These are phyloP conservation scores for Scheffersomyces lignicola DNA, from an alignment of 1,139 yeast genomes.

Conservation along the genomic window DNA sequence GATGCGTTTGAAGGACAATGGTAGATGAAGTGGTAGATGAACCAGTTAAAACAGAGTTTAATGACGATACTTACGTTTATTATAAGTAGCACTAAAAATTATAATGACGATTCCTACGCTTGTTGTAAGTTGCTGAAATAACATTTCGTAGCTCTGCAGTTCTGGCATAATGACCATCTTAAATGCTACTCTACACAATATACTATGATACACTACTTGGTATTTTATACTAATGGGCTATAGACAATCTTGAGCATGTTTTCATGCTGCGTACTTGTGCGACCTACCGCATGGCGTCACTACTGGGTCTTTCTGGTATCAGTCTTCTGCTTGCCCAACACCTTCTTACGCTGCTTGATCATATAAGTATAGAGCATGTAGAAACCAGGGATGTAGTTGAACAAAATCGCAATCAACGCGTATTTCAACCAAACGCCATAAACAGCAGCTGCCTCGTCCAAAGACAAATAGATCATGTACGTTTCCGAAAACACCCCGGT, in stretches of 20 bases:
- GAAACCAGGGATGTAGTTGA: slow-evolving; percentile 81
- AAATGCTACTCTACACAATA: too few relatives aligned
- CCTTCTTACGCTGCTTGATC: slow-evolving; percentile 82
- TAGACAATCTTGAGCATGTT: too few relatives aligned
- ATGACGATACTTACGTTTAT: too few relatives aligned
- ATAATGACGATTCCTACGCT: too few relatives aligned
- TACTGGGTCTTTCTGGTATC: slow-evolving; percentile 18
- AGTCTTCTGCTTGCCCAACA: slow-evolving; percentile 39
- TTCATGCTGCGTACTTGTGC: too few relatives aligned
- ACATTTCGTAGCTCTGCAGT: too few relatives aligned
- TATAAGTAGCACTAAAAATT: too few relatives aligned
- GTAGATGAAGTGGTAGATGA: slow-evolving; percentile 2
- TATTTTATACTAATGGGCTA: too few relatives aligned
- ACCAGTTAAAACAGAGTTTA: neutral
- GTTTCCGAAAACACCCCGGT: slow-evolving; percentile 88
- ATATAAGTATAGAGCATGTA: slow-evolving; percentile 83
- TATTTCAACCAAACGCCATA: slow-evolving; percentile 56
- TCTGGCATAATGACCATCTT: too few relatives aligned
- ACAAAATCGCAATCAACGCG: slow-evolving; percentile 55
- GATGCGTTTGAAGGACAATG: slow-evolving; percentile 9
- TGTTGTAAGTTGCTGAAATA: too few relatives aligned
- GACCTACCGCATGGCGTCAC: too few relatives aligned
- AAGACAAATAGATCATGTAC: slow-evolving; percentile 64
- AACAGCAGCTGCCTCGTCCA: slow-evolving; percentile 56
- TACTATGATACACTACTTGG: too few relatives aligned